Evolutionary conservation across 2,329 filamentous ascomycete genomes (phyloP), one percentile per base, ranked within the genome.

Genomic region (Alternaria burnsii): DNA sequence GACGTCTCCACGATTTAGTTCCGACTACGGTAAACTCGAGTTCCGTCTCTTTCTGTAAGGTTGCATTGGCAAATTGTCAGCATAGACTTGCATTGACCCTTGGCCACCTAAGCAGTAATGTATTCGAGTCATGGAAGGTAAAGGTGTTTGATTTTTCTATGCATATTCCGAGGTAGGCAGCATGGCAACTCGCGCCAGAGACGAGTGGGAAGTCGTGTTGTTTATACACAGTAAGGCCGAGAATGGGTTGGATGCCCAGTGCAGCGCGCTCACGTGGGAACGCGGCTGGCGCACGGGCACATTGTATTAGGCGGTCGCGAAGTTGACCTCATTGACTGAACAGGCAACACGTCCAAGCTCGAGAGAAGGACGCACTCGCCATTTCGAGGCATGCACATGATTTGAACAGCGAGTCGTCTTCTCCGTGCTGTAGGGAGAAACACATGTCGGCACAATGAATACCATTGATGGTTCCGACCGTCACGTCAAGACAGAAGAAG

Each of bases 381-480:
- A 32, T 28, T 8, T 10, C 36, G 22, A 12, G 52, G 14, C 54
- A 61, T 58, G 58, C 24, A 10, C 14, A 1, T 7, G 4, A 22
- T 22, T 36, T 52, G 48, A 61, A 50, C n/a, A 26, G 18, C 11
- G 40, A 26, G 18, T 22, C 9, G 30, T 50, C 22, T 30, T 9
- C 38, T 38, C 26, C 18, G 24, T 22, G 20, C 41, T 42, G 38
- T 18, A 20, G 16, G 12, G 14, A 41, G 20, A 50, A 47, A 24
- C 24, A 38, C 48, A 22, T 38, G 38, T 28, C 24, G 28, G 40
- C 58, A 70, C 46, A 38, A 91, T 91, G 88, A 88, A 91, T 77
- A 84, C 83, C 55, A 86, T 90, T 70, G 88, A 91, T 78, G 88
- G 84, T 48, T 84, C 83, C 36, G 79, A 81, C 59, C 82, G 82